Evolutionary conservation across 208 protist species (phyloP).

Genomic region (Porcisia deanei): DNA sequence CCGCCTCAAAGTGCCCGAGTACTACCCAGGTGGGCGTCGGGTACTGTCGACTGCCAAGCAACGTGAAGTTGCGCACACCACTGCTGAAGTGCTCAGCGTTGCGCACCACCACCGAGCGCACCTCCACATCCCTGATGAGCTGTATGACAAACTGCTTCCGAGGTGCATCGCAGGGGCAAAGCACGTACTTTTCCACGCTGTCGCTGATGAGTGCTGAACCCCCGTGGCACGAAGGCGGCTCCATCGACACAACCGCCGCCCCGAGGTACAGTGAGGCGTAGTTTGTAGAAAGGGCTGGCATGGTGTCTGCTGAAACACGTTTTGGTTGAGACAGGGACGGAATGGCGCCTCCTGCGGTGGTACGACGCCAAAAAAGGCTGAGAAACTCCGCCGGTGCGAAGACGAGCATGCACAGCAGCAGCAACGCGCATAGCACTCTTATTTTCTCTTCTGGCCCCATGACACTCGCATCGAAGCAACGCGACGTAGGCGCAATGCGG

Average conservation of each 20-base stretch:
- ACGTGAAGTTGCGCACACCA: conserved; percentile 23
- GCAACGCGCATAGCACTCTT: conserved; percentile 9
- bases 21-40: conserved; percentile 15
- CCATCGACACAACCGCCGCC: conserved; percentile 7
- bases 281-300: conserved; percentile 7
- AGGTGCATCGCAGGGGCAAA: conserved; percentile 14
- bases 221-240: conserved; percentile 18
- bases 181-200: conserved; percentile 14
- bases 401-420: conserved; percentile 10
- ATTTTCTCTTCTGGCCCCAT: conserved; percentile 10
- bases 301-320: not conserved
- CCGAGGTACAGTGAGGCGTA: conserved; percentile 11
- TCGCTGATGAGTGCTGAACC: conserved; percentile 15
- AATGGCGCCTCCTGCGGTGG: not conserved
- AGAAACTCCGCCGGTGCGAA: conserved; percentile 4
- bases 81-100: conserved; percentile 20
- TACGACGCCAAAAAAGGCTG: not conserved
- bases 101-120: conserved; percentile 18
- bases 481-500: not conserved
- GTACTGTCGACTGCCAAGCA: conserved; percentile 17
- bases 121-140: conserved; percentile 19
- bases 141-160: conserved; percentile 17
- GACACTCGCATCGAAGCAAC: not conserved
- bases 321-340: no score
- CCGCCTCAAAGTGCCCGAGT: conserved; percentile 13